A percentile compares a stretch with the other conserved stretches of the same genome.
phyloP scores from a whole-genome alignment of 768 basidiomycete genomes.

The Phlegmacium glaucopus region DNA sequence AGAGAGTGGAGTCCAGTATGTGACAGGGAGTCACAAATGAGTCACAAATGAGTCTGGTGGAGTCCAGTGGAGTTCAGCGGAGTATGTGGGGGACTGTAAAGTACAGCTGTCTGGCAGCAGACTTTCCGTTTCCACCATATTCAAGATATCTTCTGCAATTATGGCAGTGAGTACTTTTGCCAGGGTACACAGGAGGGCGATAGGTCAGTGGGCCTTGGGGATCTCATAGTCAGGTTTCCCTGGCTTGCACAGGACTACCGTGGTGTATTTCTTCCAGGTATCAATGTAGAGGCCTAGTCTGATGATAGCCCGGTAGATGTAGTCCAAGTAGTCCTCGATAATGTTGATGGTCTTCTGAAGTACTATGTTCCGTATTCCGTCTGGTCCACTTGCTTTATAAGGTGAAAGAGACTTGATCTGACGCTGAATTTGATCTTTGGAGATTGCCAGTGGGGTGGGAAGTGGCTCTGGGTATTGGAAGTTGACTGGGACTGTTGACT shows the following conservation, averaged over 20 bases:
- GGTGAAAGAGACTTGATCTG: conserved; percentile 25
- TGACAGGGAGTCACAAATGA: too few species aligned
- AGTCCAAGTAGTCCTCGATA: background rate
- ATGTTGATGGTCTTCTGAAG: conserved; percentile 13
- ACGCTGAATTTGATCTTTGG: conserved; percentile 19
- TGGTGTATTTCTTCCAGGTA: background rate
- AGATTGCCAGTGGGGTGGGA: conserved; percentile 14
- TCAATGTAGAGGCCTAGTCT: background rate
- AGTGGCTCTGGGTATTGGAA: conserved; percentile 19
- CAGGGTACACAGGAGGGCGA: background rate
- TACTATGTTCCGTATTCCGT: conserved; percentile 25
- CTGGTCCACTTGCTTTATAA: conserved; percentile 27
- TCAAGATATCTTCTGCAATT: background rate
- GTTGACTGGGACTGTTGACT: background rate
- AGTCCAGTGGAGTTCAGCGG: too few species aligned
- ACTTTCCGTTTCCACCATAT: background rate
- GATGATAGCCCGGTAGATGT: background rate
- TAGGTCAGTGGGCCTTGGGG: background rate
- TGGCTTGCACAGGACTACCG: background rate
- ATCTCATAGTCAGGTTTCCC: background rate
- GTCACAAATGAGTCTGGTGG: too few species aligned
- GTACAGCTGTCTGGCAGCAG: background rate
- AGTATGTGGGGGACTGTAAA: too few species aligned
- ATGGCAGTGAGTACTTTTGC: background rate
- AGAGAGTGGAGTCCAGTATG: too few species aligned